Percentiles rank a stretch among this genome's conserved stretches.
Evolutionary conservation across 1,284 basidiomycete genomes (phyloP).

Genomic region (Rhodotorula mucilaginosa): DNA sequence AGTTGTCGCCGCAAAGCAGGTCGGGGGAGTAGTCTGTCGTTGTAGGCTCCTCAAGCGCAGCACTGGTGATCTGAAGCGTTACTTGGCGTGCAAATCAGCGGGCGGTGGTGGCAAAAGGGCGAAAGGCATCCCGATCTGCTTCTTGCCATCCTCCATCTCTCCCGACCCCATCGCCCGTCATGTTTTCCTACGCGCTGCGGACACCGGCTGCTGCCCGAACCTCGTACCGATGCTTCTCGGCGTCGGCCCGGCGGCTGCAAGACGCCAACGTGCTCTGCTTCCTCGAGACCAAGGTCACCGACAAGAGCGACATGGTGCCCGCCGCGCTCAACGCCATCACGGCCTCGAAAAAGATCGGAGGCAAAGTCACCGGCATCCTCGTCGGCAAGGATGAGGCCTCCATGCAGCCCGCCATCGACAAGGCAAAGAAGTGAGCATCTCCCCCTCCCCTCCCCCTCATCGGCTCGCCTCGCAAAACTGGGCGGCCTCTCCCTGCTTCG

Average conservation of each 20-base stretch:
- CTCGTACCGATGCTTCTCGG: constrained; percentile 12
- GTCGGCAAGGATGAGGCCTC: constrained; percentile 67
- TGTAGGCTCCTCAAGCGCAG: no score
- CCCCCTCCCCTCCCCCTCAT: neutral
- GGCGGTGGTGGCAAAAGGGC: no score
- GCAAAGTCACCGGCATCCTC: constrained; percentile 85
- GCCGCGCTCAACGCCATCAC: constrained; percentile 85
- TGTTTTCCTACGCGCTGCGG: constrained; percentile 12
- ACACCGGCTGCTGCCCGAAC: constrained; percentile 8
- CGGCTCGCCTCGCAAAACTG: neutral
- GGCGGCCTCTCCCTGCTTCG: neutral
- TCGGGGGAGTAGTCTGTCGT: no score
- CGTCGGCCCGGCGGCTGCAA: constrained; percentile 3
- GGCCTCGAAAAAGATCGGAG: constrained; percentile 75
- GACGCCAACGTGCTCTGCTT: constrained; percentile 63
- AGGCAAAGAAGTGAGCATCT: constrained; percentile 70
- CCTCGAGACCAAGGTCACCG: constrained; percentile 68
- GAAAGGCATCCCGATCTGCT: no score
- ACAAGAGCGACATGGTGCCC: constrained; percentile 72
- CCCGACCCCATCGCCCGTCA: neutral
- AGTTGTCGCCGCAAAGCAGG: no score
- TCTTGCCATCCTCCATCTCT: no score
- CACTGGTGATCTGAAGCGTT: no score
- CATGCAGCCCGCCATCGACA: constrained; percentile 66
- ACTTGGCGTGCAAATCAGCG: no score